Conservation (phyloP, 75 land plant species). For the Sequoia sempervirens region DNA sequence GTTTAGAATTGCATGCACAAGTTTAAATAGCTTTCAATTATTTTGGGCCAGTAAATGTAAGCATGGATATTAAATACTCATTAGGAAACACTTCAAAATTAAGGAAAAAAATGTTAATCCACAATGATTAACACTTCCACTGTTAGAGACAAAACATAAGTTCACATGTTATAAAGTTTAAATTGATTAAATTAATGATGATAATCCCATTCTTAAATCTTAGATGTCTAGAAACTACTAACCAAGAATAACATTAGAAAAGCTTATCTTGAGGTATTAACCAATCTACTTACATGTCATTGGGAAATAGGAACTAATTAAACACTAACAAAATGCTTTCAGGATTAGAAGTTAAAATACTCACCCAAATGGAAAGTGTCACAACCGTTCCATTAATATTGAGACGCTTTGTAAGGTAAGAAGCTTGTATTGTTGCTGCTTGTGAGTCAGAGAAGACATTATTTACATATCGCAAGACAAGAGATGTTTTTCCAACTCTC, state of each 20-base stretch:
- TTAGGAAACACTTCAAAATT: background rate
- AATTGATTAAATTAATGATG: background rate
- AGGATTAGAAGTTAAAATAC: constrained; percentile 5
- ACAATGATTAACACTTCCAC: background rate
- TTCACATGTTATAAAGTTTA: background rate
- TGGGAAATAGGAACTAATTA: background rate
- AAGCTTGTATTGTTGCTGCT: constrained; percentile 48
- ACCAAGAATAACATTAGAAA: background rate
- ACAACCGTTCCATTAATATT: constrained; percentile 31
- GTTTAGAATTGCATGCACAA: constrained; percentile 3
- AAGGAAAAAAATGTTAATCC: background rate
- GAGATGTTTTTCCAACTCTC: constrained; percentile 53
- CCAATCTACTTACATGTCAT: background rate
- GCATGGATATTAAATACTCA: background rate
- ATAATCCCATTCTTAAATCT: background rate
- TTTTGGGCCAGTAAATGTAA: background rate
- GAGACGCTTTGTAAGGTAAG: constrained; percentile 51
- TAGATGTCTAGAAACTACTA: background rate
- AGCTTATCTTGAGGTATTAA: background rate
- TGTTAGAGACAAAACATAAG: background rate
- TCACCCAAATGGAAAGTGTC: constrained; percentile 47
- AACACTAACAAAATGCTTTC: background rate
- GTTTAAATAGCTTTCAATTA: background rate
- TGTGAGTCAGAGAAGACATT: constrained; percentile 51
- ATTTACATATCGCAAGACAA: constrained; percentile 46